Conservation (phyloP, 352 stramenopile species). For the Globisporangium acanthophoron region DNA sequence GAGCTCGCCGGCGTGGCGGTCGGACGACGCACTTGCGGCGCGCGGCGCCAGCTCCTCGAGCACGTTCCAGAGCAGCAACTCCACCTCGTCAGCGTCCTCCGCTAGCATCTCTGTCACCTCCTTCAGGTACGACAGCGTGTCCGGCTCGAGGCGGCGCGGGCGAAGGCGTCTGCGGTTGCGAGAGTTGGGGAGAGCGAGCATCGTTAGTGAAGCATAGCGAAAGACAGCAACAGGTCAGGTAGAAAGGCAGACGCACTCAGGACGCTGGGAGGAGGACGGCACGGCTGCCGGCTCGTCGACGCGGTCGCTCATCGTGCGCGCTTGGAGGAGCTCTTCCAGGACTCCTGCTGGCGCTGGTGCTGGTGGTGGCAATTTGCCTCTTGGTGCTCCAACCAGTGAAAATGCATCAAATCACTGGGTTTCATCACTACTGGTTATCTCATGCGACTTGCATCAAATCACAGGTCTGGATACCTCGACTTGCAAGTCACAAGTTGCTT, state of each 20-base stretch:
- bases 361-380: not conserved
- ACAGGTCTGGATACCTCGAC: too few species aligned
- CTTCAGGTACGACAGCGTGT: conserved; percentile 79
- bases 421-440: too few species aligned
- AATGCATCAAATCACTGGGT: too few species aligned
- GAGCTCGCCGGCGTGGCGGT: conserved; percentile 66
- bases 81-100: conserved; percentile 53
- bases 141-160: conserved; percentile 64
- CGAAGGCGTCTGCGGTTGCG: conserved; percentile 43
- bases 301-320: conserved; percentile 4
- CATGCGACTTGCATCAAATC: too few species aligned
- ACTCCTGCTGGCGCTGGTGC: not conserved
- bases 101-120: conserved; percentile 75
- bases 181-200: not conserved
- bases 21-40: conserved; percentile 63
- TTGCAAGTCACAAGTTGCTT: too few species aligned
- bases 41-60: conserved; percentile 73
- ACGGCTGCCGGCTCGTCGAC: not conserved
- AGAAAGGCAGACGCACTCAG: conserved; percentile 10
- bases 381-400: conserved; percentile 2
- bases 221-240: not conserved
- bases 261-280: conserved; percentile 7
- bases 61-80: conserved; percentile 77
- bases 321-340: conserved; percentile 1
- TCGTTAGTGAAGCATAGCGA: too few species aligned